A percentile compares a stretch with the other conserved stretches of the same genome.
Evolutionary conservation across 805 yeast genomes (phyloP).

Genomic region (Spathaspora boniae): DNA sequence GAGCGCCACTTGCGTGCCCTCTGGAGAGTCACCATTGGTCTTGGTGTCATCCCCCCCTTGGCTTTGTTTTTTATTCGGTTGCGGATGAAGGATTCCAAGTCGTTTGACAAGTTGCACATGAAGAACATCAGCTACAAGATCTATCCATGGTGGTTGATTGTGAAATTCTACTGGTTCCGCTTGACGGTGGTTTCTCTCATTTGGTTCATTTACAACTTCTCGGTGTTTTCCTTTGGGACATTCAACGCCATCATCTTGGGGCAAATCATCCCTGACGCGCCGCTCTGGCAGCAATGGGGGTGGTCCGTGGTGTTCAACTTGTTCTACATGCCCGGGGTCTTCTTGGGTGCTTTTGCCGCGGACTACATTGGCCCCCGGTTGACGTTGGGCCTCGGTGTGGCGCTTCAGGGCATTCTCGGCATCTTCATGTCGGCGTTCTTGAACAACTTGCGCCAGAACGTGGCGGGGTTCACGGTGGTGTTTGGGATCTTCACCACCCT

Average conservation of each 20-base stretch:
- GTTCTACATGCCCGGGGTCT: conserved; percentile 87
- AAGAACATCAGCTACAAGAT: conserved; percentile 44
- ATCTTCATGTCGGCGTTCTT: conserved; percentile 77
- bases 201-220: conserved; percentile 92
- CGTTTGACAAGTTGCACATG: conserved; percentile 68
- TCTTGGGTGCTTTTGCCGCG: conserved; percentile 74
- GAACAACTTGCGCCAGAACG: conserved; percentile 48
- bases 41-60: conserved; percentile 86
- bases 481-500: conserved; percentile 83
- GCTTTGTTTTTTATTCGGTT: conserved; percentile 74
- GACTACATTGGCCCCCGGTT: conserved; percentile 90
- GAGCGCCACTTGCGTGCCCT: conserved; percentile 68
- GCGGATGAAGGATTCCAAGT: conserved; percentile 68
- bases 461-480: conserved; percentile 78
- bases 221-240: conserved; percentile 81
- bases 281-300: conserved; percentile 74
- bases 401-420: conserved; percentile 73
- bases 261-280: conserved; percentile 52
- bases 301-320: conserved; percentile 88
- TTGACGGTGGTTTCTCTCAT: conserved; percentile 63
- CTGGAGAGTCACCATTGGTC: conserved; percentile 87
- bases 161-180: conserved; percentile 84
- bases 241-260: conserved; percentile 71
- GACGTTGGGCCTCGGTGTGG: conserved; percentile 66
- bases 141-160: conserved; percentile 58